phyloP scores from a whole-genome alignment of 129 eudicot species.

The Centella asiatica region DNA sequence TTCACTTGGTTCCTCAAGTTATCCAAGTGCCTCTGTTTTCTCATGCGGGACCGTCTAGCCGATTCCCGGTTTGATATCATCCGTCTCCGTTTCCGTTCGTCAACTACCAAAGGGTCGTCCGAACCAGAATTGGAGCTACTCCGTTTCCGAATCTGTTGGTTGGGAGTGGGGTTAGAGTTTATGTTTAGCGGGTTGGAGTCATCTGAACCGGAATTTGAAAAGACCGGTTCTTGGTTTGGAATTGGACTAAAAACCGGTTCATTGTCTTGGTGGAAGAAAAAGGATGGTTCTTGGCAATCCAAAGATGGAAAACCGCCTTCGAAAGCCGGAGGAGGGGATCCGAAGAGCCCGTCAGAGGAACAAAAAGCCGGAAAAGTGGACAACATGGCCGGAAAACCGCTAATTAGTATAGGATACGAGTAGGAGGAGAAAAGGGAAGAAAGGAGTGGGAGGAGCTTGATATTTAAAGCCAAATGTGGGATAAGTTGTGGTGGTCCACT shows the following conservation, averaged over 20 bases:
- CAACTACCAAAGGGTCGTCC: constrained; percentile 19
- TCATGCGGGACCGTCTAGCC: constrained; percentile 79
- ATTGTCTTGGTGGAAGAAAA: constrained; percentile 16
- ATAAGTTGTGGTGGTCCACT: constrained; percentile 25
- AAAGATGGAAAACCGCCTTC: constrained; percentile 47
- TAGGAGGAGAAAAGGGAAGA: constrained; percentile 77
- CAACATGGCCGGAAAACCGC: constrained; percentile 53
- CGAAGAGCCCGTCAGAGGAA: constrained; percentile 31
- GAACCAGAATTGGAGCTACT: constrained; percentile 33
- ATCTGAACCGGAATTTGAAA: constrained; percentile 44
- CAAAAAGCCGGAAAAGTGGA: constrained; percentile 43
- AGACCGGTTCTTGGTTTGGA: constrained; percentile 34
- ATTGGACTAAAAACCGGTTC: constrained; percentile 13
- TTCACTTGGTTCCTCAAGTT: constrained; percentile 54
- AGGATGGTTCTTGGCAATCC: constrained; percentile 39
- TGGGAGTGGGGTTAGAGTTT: constrained; percentile 2
- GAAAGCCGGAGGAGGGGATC: constrained; percentile 21
- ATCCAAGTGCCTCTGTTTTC: constrained; percentile 81
- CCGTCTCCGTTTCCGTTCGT: constrained; percentile 71
- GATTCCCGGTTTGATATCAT: constrained; percentile 96
- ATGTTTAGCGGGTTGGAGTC: constrained; percentile 23
- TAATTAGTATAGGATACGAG: constrained; percentile 28
- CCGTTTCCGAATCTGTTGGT: constrained; percentile 9
- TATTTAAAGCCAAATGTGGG: constrained; percentile 42
- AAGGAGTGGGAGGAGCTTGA: constrained; percentile 41